Evolutionary conservation across 2,329 filamentous ascomycete species (phyloP), one percentile per base, ranked within the genome.

Genomic region (Aspergillus luchuensis): DNA sequence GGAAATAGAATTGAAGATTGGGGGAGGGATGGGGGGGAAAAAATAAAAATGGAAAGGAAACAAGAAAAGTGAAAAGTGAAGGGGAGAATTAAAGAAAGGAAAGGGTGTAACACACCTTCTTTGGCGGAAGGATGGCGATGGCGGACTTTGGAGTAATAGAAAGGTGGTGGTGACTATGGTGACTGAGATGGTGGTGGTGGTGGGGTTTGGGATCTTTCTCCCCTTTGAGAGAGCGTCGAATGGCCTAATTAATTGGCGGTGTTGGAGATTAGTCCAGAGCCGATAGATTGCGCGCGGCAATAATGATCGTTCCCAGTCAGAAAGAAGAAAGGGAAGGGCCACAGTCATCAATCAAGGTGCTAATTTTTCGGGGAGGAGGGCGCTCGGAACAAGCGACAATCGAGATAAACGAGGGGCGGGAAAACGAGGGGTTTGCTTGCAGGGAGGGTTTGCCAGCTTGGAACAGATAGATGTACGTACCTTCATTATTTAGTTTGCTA

Each of bases 161-260:
- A 68, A 91, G 84, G 73, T 91, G 89, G 60, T 55, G 52, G 25
- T 45, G 41, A 21, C 33, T 28, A 36, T 54, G 51, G 28, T 30
- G 28, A 30, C 28, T 30, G 28, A 30, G 28, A 30, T 30, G 28
- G 23, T 72, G 71, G 53, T 67, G 69, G 61, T 69, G 69, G 62
- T 67, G 63, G 63, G 63, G 86, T 75, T 89, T 87, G 63, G 80
- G 76, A 66, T 87, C 85, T 83, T 92, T 96, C 69, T 96, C 91
- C 77, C 91, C 89, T 81, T 96, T 96, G 79, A 96, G 90, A 64
- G 92, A 96, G 80, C 91, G 86, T 76, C 92, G 87, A 78, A 97
- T 85, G 76, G 89, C 89, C 89, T 92, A 80, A 49, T 21, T 21
- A 39, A 54, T 51, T 45, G 57, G 45, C 57, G 23, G 54, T 56